Percentiles rank a stretch among this genome's conserved stretches.
phyloP scores from a whole-genome alignment of 208 protist species.

The Leishmania arabica region DNA sequence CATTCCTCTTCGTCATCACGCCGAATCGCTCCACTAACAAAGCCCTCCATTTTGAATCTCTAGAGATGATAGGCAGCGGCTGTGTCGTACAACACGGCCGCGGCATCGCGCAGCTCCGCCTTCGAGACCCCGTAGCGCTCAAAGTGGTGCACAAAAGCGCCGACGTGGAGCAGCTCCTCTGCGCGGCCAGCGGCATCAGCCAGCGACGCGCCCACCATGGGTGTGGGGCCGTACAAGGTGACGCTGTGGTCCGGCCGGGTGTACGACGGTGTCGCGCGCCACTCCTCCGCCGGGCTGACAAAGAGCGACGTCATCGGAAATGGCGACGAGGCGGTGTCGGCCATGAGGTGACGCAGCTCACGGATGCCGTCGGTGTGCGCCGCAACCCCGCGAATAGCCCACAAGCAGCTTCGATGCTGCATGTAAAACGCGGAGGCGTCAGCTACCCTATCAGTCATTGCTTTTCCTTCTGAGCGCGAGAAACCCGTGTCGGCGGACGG shows the following conservation, averaged over 20 bases:
- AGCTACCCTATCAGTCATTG: background rate
- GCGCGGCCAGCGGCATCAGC: slow-evolving; percentile 33
- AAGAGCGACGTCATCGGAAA: slow-evolving; percentile 51
- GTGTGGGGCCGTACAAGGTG: slow-evolving; percentile 58
- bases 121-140: slow-evolving; percentile 55
- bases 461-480: background rate
- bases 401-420: slow-evolving; percentile 45
- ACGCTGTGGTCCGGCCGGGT: slow-evolving; percentile 32
- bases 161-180: slow-evolving; percentile 53
- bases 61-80: slow-evolving; percentile 38
- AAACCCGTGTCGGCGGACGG: background rate
- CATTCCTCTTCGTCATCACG: too few relatives aligned
- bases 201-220: slow-evolving; percentile 39
- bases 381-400: slow-evolving; percentile 52
- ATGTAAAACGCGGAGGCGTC: slow-evolving; percentile 28
- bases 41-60: background rate
- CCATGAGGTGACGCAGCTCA: slow-evolving; percentile 53
- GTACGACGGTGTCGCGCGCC: slow-evolving; percentile 20
- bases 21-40: too few relatives aligned
- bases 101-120: slow-evolving; percentile 49
- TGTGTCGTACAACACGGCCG: slow-evolving; percentile 60
- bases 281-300: slow-evolving; percentile 33
- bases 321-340: slow-evolving; percentile 1
- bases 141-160: slow-evolving; percentile 83
- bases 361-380: slow-evolving; percentile 43